Percentiles rank a stretch among this genome's conserved stretches.
phyloP scores from a whole-genome alignment of 192 early-diverging fungal genomes.

The Coemansia umbellata region DNA sequence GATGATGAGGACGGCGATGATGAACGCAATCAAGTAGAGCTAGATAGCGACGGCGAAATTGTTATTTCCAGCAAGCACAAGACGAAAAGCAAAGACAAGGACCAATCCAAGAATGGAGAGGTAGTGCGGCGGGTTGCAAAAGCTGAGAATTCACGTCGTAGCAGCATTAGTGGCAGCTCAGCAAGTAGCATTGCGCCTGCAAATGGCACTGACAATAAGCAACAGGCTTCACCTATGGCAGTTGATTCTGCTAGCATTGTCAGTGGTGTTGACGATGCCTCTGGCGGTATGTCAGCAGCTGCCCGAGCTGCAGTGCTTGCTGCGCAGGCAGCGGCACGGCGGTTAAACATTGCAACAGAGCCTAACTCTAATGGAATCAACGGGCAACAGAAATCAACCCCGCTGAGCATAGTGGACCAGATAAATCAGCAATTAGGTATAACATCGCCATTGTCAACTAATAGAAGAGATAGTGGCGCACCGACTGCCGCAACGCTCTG shows the following conservation, averaged over 20 bases:
- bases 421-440: slow-evolving; percentile 47
- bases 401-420: slow-evolving; percentile 43
- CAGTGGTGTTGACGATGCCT: slow-evolving; percentile 7
- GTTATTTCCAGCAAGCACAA: slow-evolving; percentile 9
- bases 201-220: background rate
- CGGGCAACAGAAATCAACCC: too few relatives aligned
- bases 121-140: slow-evolving; percentile 57
- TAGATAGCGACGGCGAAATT: slow-evolving; percentile 29
- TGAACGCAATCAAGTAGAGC: slow-evolving; percentile 39
- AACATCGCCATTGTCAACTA: background rate
- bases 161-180: slow-evolving; percentile 35
- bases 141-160: slow-evolving; percentile 48
- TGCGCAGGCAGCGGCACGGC: slow-evolving; percentile 40
- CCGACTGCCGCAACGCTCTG: background rate
- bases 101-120: slow-evolving; percentile 49
- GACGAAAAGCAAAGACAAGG: slow-evolving; percentile 44
- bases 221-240: background rate
- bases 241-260: slow-evolving; percentile 5
- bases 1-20: slow-evolving; percentile 64
- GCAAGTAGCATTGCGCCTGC: slow-evolving; percentile 7
- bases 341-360: slow-evolving; percentile 26
- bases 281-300: slow-evolving; percentile 32
- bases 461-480: background rate
- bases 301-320: slow-evolving; percentile 36
- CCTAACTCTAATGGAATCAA: background rate